A percentile compares a stretch with the other conserved stretches of the same genome.
Conservation (phyloP, 768 basidiomycete genomes). For the Amyloporia xantha region DNA sequence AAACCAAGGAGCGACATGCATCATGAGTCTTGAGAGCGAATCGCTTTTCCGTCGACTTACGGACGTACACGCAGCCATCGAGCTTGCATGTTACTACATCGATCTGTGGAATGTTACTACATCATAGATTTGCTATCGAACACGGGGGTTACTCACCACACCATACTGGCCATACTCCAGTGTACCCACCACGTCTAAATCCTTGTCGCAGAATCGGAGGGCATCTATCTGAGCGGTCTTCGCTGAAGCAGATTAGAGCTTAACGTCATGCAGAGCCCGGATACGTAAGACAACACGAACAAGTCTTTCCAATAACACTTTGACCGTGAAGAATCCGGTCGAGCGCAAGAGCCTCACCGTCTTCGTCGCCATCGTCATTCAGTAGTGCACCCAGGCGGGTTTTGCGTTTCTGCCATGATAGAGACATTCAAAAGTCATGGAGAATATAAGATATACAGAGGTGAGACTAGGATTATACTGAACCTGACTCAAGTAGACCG, state of each 20-base stretch:
- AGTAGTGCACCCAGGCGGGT: conserved; percentile 51
- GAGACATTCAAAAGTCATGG: conserved; percentile 28
- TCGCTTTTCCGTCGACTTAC: conserved; percentile 77
- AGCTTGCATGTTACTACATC: conserved; percentile 75
- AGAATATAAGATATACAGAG: too few relatives aligned
- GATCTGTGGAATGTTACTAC: conserved; percentile 42
- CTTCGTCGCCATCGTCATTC: conserved; percentile 50
- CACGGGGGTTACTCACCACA: conserved; percentile 42
- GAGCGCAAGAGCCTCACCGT: conserved; percentile 51
- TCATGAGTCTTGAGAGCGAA: conserved; percentile 67
- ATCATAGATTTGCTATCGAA: not conserved
- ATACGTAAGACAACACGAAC: conserved; percentile 30
- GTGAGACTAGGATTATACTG: too few relatives aligned
- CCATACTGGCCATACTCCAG: conserved; percentile 88
- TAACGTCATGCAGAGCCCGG: not conserved
- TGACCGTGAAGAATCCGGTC: conserved; percentile 75
- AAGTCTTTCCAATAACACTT: conserved; percentile 65
- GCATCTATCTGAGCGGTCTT: conserved; percentile 65
- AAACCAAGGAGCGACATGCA: conserved; percentile 37
- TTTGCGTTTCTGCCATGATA: conserved; percentile 68
- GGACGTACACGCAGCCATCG: conserved; percentile 69
- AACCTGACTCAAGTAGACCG: too few relatives aligned
- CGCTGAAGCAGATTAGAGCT: conserved; percentile 40
- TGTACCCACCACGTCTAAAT: conserved; percentile 59
- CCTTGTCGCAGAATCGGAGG: conserved; percentile 66